Conservation (phyloP, 2,329 filamentous ascomycete genomes). For the Pseudogymnoascus sp. region DNA sequence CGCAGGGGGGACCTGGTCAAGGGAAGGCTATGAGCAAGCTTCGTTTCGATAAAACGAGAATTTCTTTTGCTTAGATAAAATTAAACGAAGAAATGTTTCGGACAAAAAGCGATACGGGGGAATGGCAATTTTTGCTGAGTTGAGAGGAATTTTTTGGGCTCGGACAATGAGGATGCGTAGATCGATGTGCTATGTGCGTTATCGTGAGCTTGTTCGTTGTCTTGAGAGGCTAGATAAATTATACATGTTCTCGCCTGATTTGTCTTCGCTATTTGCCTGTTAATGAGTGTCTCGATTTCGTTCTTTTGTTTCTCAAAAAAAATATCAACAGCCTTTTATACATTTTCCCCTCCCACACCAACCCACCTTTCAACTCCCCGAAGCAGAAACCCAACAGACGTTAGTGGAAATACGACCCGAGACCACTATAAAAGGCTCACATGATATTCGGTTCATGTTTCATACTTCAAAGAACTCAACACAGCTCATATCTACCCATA, state of each 20-base stretch:
- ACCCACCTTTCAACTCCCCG: background rate
- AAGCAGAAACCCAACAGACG: background rate
- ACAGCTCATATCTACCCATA: background rate
- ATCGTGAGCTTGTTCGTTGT: conserved; percentile 4
- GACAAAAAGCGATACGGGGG: background rate
- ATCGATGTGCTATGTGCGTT: conserved; percentile 4
- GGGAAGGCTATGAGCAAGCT: background rate
- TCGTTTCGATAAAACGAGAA: background rate
- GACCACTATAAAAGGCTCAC: background rate
- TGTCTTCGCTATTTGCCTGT: background rate
- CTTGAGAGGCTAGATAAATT: conserved; percentile 3
- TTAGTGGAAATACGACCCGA: no score
- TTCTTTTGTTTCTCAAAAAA: no score
- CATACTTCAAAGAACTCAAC: background rate
- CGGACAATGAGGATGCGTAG: conserved; percentile 1
- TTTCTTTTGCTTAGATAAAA: background rate
- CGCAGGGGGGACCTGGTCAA: conserved; percentile 3
- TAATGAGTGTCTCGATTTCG: background rate
- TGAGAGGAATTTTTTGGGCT: background rate
- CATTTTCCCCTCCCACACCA: background rate
- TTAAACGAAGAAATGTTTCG: background rate
- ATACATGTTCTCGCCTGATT: conserved; percentile 2
- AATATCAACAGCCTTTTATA: background rate
- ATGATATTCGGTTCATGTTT: background rate
- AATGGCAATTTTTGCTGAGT: background rate